Evolutionary conservation across 2,329 filamentous ascomycete genomes (phyloP), one percentile per base, ranked within the genome.

Genomic region (Scedosporium boydii): DNA sequence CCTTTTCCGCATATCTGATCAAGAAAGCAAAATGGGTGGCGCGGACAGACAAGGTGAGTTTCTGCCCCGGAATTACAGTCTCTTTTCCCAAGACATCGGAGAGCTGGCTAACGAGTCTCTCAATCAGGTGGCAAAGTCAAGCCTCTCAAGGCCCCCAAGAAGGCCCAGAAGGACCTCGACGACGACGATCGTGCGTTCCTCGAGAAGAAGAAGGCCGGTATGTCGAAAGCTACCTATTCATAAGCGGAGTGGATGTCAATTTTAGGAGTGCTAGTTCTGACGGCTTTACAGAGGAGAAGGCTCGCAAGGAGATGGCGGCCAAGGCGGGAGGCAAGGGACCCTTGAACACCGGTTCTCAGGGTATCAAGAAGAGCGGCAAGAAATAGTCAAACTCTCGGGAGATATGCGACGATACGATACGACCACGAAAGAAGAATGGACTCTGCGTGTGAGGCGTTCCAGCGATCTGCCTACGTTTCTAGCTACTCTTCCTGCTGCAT

Each of bases 321-420:
- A 90, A 91, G 79, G 88, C 90, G 56, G 88, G 89, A 70, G 90
- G 90, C 76, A 96, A 96, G 80, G 93, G 93, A 3, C 93, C 93
- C 44, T 74, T 97, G 73, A 93, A 92, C 78, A 88, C 86, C 38
- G 92, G 91, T 41, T 76, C 82, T 58, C 91, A 96, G 78, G 92
- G 91, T 66, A 96, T 98, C 81, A 97, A 97, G 87, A 97, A 96
- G 86, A 95, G 90, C 65, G 93, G 92, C 77, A 96, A 97, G 89
- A 96, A 97, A 87, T 96, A 83, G 78, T 70, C 56, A 58, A 56
- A 62, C 59, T 64, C 18, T 55, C 51, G 27, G 56, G 57, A 18
- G 12, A 38, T 10, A 38, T 14, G 10, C 34, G 34, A 12, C 34
- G 34, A 38, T 38, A 38, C 34, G 34, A 38, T 48, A 23, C 27